phyloP scores from a whole-genome alignment of 257 asterid genomes.

The Nicotiana tabacum region DNA sequence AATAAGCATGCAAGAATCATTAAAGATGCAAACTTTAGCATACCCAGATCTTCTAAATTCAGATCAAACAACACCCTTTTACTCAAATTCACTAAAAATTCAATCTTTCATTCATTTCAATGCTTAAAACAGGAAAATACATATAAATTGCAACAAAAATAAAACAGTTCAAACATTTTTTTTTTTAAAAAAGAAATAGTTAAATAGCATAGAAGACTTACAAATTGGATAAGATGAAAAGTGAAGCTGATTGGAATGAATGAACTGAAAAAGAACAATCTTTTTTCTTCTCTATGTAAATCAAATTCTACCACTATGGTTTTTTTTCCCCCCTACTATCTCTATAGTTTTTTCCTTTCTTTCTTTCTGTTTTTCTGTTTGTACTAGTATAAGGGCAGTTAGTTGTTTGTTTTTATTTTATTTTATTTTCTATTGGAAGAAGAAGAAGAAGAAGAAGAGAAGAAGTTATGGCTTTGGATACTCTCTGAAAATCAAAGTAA shows the following conservation, averaged over 20 bases:
- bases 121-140: neutral
- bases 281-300: neutral
- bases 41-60: slow-evolving; percentile 55
- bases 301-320: neutral
- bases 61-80: slow-evolving; percentile 55
- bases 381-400: slow-evolving; percentile 24
- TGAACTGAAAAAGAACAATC: slow-evolving; percentile 23
- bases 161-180: neutral
- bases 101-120: slow-evolving; percentile 35
- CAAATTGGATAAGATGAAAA: slow-evolving; percentile 52
- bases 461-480: slow-evolving; percentile 20
- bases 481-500: slow-evolving; percentile 18
- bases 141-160: neutral
- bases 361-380: slow-evolving; percentile 39
- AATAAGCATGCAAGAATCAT: slow-evolving; percentile 26
- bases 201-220: slow-evolving; percentile 36
- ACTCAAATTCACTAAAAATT: slow-evolving; percentile 22
- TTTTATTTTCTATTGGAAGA: neutral
- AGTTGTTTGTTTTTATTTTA: slow-evolving; percentile 15
- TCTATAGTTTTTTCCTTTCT: slow-evolving; percentile 11
- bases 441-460: slow-evolving; percentile 15
- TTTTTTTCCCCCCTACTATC: slow-evolving; percentile 10
- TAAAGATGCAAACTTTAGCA: slow-evolving; percentile 9
- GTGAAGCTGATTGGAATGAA: slow-evolving; percentile 34
- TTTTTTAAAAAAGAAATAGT: too few species aligned